Base-by-base conservation (phyloP, 192 early-diverging fungal genomes). In the Rhizoclosmatium globosum region DNA sequence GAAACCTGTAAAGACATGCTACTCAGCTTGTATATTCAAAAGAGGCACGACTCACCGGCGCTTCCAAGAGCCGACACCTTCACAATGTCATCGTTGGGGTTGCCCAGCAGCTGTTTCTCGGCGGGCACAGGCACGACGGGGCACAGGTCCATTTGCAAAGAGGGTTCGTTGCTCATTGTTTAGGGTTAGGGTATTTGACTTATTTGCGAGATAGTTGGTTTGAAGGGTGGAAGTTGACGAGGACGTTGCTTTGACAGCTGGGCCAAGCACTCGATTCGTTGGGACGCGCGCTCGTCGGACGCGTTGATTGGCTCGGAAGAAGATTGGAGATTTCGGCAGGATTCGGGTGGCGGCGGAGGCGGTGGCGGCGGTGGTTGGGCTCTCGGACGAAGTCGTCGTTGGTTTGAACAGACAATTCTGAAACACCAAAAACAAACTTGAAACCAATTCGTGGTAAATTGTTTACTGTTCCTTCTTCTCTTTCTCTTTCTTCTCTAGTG, bases 11-110 rank as follows among this genome's bases (percentile, higher is more conserved):
- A 43, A 74, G 13, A 53, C 50, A 17, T 17, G 50, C 50, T 7
- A 44, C 7, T 45, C 13, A 68, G 67, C 11, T 45, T 19, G 46
- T 68, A 47, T 13, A 7, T 19, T 46, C 6, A 13, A 0, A 46
- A 45, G 11, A 23, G 46, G 42, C 21, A 21, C 9, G 4, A 38
- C 64, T 67, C 45, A 76, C 74, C 74, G 13, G 74, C 74, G n/a
- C 47, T 67, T 15, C 74, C 74, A 31, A 76, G 64, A 6, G 64
- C 31, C 19, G 74, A 76, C 4, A 67, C 64, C 42, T 76, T 76
- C 13, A 76, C 64, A 53, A 76, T 64, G 7, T 60, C 57, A 43
- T 68, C 60, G 31, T 31, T 31, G 31, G 31, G 31, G 31, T 31
- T 31, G 31, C 31, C 31, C 31, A 31, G 31, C 31, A 31, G 31